Percentiles rank a stretch among this genome's conserved stretches.
These are phyloP conservation scores for Iris pallida DNA, from an alignment of 116 monocot genomes.

Conservation along the genomic window DNA sequence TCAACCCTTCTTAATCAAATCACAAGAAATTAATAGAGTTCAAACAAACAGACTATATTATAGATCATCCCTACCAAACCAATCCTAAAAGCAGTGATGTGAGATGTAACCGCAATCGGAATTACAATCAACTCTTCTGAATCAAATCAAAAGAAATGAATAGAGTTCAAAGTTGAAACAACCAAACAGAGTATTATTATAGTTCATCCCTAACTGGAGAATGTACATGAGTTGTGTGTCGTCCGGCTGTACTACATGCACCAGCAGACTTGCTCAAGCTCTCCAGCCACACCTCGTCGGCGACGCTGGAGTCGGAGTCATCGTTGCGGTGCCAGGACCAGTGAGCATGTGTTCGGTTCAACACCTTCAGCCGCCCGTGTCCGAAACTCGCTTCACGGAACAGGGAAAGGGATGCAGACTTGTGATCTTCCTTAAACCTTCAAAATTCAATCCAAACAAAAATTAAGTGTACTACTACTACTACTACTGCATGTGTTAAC, in stretches of 20 bases:
- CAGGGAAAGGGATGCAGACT: slow-evolving; percentile 31
- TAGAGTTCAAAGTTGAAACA: too few species aligned
- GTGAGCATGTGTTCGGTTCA: slow-evolving; percentile 44
- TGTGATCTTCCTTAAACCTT: slow-evolving; percentile 54
- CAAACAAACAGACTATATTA: too few species aligned
- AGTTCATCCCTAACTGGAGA: slow-evolving; percentile 11
- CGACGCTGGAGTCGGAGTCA: slow-evolving; percentile 25
- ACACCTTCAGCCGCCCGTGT: slow-evolving; percentile 52
- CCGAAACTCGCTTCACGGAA: slow-evolving; percentile 83
- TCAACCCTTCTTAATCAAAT: too few species aligned
- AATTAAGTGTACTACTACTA: too few species aligned
- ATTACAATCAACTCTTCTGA: too few species aligned
- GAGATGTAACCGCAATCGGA: too few species aligned
- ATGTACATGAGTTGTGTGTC: neutral
- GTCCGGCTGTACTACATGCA: slow-evolving; percentile 19
- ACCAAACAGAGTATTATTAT: neutral
- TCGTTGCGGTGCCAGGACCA: slow-evolving; percentile 91
- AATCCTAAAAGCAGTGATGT: too few species aligned
- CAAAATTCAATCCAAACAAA: too few species aligned
- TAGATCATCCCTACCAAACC: too few species aligned
- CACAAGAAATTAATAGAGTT: too few species aligned
- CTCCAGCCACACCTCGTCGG: slow-evolving; percentile 49
- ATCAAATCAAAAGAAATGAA: too few species aligned
- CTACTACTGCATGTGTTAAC: too few species aligned
- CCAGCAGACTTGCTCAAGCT: slow-evolving; percentile 23